A percentile compares a stretch with the other conserved stretches of the same genome.
These are phyloP conservation scores for Calonectria naviculata DNA, from an alignment of 2,329 filamentous ascomycete genomes.

Conservation along the genomic window DNA sequence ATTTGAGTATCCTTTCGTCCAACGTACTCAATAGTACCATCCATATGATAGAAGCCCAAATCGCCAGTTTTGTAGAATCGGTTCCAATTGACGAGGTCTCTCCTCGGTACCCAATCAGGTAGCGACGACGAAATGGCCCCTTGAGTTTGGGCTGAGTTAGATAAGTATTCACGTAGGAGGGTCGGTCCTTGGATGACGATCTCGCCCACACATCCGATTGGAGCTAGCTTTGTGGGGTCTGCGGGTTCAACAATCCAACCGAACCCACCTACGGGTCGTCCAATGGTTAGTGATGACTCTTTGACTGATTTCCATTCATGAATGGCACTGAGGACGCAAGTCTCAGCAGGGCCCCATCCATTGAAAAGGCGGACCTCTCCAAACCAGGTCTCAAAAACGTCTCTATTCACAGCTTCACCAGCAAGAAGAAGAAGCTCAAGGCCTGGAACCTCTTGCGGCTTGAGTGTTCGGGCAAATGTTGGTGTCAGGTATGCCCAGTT, in stretches of 20 bases:
- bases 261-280: not conserved
- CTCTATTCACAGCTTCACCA: constrained; percentile 19
- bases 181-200: constrained; percentile 37
- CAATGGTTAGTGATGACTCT: constrained; percentile 37
- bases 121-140: constrained; percentile 45
- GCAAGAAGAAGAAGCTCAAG: constrained; percentile 7
- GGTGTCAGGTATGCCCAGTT: constrained; percentile 10
- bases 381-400: constrained; percentile 16
- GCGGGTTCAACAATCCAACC: not conserved
- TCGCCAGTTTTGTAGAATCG: constrained; percentile 3
- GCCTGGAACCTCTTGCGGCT: not conserved
- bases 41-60: not conserved
- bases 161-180: constrained; percentile 35
- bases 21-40: not conserved
- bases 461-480: not conserved
- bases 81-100: not conserved
- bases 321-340: constrained; percentile 9
- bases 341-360: constrained; percentile 23
- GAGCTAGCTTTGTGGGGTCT: constrained; percentile 26
- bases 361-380: constrained; percentile 18
- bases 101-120: not conserved
- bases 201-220: constrained; percentile 38
- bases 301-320: constrained; percentile 8
- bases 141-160: constrained; percentile 4
- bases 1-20: constrained; percentile 60